Percentiles rank a stretch among this genome's conserved stretches.
Evolutionary conservation across 306 rosid genomes (phyloP).

Genomic region (Glycine latifolia): DNA sequence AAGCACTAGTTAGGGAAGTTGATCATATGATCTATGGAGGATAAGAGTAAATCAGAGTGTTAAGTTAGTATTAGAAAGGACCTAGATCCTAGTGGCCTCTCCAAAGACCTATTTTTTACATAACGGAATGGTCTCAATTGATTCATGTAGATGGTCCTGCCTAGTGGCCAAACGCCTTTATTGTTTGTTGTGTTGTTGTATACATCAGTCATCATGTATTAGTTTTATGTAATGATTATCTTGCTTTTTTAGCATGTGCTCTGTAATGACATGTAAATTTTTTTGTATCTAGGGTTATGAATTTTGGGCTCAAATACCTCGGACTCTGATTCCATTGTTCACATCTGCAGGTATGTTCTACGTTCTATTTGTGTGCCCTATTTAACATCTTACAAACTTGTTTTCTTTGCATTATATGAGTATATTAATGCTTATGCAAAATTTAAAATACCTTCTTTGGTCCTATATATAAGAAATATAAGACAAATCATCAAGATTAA

Average conservation of each 20-base stretch:
- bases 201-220: background rate
- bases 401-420: background rate
- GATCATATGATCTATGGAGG: background rate
- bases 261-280: slow-evolving; percentile 14
- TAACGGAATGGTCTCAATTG: background rate
- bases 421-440: background rate
- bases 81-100: background rate
- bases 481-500: too few relatives aligned
- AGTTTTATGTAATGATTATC: background rate
- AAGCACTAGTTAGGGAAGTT: background rate
- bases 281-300: slow-evolving; percentile 29
- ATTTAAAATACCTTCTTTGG: too few relatives aligned
- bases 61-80: background rate
- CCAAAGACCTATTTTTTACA: background rate
- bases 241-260: background rate
- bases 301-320: background rate
- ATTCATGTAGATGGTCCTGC: background rate
- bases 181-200: background rate
- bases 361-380: background rate
- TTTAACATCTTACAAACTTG: background rate
- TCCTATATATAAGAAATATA: too few relatives aligned
- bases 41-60: background rate
- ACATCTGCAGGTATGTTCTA: slow-evolving; percentile 37
- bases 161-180: background rate
- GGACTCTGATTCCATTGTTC: background rate